Evolutionary conservation across 2,329 filamentous ascomycete species (phyloP).

Genomic region (Monilinia aucupariae): DNA sequence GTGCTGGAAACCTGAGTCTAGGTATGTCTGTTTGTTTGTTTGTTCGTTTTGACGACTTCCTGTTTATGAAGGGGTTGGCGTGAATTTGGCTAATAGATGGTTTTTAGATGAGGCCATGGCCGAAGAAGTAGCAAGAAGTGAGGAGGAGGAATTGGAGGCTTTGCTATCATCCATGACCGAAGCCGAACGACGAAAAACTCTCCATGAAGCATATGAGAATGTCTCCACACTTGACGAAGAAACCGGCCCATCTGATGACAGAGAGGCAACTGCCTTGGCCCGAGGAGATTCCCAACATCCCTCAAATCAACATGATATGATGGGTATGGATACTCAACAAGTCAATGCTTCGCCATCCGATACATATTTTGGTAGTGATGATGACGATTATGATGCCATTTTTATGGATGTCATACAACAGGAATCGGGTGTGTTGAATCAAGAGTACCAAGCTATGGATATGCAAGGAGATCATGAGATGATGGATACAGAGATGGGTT

Average conservation of each 20-base stretch:
- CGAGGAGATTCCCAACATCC: background rate
- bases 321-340: slow-evolving; percentile 13
- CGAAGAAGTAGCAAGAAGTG: slow-evolving; percentile 46
- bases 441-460: background rate
- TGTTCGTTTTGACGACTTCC: background rate
- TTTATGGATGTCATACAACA: slow-evolving; percentile 61
- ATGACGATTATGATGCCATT: slow-evolving; percentile 56
- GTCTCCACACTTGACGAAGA: slow-evolving; percentile 16
- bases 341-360: slow-evolving; percentile 18
- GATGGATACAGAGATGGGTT: slow-evolving; percentile 20
- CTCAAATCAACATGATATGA: background rate
- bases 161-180: slow-evolving; percentile 46
- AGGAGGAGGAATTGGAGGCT: slow-evolving; percentile 54
- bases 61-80: background rate
- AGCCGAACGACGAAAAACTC: slow-evolving; percentile 18
- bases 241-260: slow-evolving; percentile 3
- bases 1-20: slow-evolving; percentile 11
- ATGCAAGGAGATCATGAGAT: slow-evolving; percentile 19
- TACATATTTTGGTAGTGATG: slow-evolving; percentile 40
- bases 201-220: slow-evolving; percentile 7
- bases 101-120: slow-evolving; percentile 41
- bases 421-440: slow-evolving; percentile 32
- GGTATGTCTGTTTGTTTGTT: slow-evolving; percentile 6
- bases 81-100: slow-evolving; percentile 1
- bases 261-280: slow-evolving; percentile 1